Base-by-base conservation (phyloP, 192 early-diverging fungal genomes). In the Rhizoclosmatium globosum region DNA sequence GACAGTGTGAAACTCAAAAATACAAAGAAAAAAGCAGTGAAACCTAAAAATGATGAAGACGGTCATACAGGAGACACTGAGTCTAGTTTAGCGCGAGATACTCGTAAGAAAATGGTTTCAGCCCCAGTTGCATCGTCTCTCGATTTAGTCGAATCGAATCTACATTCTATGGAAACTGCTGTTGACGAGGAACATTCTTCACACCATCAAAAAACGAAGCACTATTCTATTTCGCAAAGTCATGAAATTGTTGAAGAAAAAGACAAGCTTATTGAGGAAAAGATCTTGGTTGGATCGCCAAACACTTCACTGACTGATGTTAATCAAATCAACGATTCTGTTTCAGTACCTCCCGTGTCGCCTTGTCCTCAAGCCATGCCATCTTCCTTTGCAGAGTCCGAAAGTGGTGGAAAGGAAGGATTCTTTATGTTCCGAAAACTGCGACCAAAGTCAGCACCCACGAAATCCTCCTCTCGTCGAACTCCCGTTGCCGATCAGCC, bases 401-500 rank as follows among this genome's bases (percentile, higher is more conserved):
- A 53, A 53, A 21, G 38, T 56, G 9, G 21, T 48, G 17, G 56
- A 11, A 41, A 15, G 19, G 70, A 50, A 41, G 38, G 48, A 41
- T 21, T 71, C n/a, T 71, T 39, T 21, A 57, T 71, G 48, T 71
- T 71, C 31, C 13, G 31, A 50, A 71, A 71, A 39, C 17, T 50
- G 19, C 19, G 73, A 19, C 73, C 73, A 74, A 60, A 64, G n/a
- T 74, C 73, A 0, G 73, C 73, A 7, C 73, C 73, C 9, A 45
- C 73, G n/a, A 19, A 59, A 3, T 44, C 73, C 9, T 9, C 4
- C 4, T 19, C 9, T 38, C n/a, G 13, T 23, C 31, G 60, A 60
- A 74, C 41, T 15, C 23, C 7, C 4, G 4, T 64, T 50, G n/a
- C 39, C 38, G 42, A 64, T 38, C 6, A 19, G 42, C 46, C 70